Conservation (phyloP, 2,329 filamentous ascomycete species). For the Ceratocystis cacaofunesta region DNA sequence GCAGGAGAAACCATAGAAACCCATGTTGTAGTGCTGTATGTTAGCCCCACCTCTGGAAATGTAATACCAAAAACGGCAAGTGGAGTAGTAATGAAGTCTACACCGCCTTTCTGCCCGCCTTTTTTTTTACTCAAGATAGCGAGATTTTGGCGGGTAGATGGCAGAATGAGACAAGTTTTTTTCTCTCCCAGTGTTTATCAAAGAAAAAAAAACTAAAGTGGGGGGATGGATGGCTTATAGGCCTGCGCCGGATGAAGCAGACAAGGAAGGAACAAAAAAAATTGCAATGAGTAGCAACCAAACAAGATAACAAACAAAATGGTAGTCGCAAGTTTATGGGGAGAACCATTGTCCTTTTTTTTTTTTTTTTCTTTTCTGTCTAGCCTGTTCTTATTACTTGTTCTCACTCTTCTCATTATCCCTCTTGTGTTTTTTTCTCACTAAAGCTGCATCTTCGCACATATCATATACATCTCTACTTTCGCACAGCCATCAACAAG, state of each 20-base stretch:
- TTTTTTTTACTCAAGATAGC: background rate
- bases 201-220: constrained; percentile 11
- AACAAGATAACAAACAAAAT: constrained; percentile 4
- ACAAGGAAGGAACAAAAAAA: constrained; percentile 7
- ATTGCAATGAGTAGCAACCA: background rate
- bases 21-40: background rate
- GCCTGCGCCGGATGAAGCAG: background rate
- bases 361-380: background rate
- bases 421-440: too few species aligned
- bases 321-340: background rate
- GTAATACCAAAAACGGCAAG: constrained; percentile 6
- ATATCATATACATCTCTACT: too few species aligned
- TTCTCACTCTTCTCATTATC: background rate
- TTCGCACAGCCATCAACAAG: too few species aligned
- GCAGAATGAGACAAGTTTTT: constrained; percentile 7
- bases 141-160: background rate
- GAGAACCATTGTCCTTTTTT: background rate
- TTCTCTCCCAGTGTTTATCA: background rate
- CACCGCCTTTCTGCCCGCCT: constrained; percentile 5
- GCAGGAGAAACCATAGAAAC: background rate
- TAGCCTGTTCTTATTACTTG: background rate
- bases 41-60: background rate
- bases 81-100: background rate
- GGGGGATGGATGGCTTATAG: background rate
- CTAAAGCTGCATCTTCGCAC: too few species aligned